Base-by-base conservation (phyloP, 768 basidiomycete genomes). In the Boletus sensibilis region DNA sequence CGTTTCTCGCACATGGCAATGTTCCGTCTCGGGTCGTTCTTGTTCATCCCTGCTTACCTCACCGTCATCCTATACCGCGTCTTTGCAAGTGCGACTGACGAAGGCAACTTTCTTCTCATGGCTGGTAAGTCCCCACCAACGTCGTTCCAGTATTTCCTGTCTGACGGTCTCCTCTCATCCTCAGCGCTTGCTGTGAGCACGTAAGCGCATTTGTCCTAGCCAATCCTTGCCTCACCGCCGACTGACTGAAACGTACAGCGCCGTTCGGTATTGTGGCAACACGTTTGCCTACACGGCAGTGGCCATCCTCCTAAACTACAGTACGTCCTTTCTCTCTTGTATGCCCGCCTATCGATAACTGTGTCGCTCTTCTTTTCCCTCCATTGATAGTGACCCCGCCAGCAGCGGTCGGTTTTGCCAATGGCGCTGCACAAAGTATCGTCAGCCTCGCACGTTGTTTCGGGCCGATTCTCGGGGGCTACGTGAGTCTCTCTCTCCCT, bases 361-460 rank as follows among this genome's bases (percentile, higher is more conserved):
- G 5, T 29, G 45, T 27, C 45, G 6, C 3, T 27, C 29, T 34
- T 20, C 4, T 25, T 31, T 55, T 39, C 6, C 41, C 27, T 33
- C 16, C 39, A 61, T n/a, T n/a, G 6, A 54, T 56, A 94, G 92
- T 96, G 90, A 92, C 94, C 0, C 94, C 96, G 2, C 93, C 94
- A 1, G 80, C 81, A 38, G 85, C 92, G 9, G 85, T 98, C 39
- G 92, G 94, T 8, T 84, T 92, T 56, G 92, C 96, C 11, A 99
- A 98, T 67, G 97, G 96, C 18, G 85, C 96, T 21, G 97, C 94
- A 0, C 97, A 99, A 72, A 94, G 92, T 66, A 90, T 93, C 33
- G 95, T 96, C 59, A 94, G 92, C 60, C 84, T 96, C 25, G 92
- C 95, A 5, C 83, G 97, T 39, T 97, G 94, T 75, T 66, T 92